These are phyloP conservation scores for Ustilago crameri DNA, from an alignment of 1,284 basidiomycete species.

Conservation along the genomic window DNA sequence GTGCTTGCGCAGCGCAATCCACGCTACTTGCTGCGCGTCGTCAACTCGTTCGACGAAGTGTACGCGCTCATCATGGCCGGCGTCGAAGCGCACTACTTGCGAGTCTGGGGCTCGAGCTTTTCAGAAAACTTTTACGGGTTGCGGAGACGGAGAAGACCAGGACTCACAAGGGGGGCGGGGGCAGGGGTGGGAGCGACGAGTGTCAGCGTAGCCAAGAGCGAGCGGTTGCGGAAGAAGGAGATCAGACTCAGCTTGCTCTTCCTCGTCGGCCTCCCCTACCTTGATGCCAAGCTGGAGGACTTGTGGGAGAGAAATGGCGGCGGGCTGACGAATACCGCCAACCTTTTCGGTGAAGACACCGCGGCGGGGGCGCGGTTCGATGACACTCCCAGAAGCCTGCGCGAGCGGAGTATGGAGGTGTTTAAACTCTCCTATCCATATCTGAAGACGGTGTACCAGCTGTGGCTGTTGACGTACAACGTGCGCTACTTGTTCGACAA, in stretches of 20 bases:
- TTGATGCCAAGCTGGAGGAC: conserved; percentile 87
- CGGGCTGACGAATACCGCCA: conserved; percentile 73
- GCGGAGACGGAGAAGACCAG: conserved; percentile 79
- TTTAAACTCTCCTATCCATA: conserved; percentile 77
- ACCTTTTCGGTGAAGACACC: conserved; percentile 71
- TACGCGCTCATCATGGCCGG: conserved; percentile 88
- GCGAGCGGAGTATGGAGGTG: conserved; percentile 4
- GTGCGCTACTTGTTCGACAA: conserved; percentile 89
- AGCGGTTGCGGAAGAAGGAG: conserved; percentile 45
- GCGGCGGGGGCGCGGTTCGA: not conserved
- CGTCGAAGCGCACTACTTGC: conserved; percentile 89
- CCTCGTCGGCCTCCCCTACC: conserved; percentile 87
- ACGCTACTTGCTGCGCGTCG: conserved; percentile 87
- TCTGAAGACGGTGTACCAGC: conserved; percentile 79
- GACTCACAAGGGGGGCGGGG: conserved; percentile 55
- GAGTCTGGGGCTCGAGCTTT: conserved; percentile 83
- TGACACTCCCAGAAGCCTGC: not conserved
- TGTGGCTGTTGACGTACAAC: conserved; percentile 82
- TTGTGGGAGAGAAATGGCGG: conserved; percentile 91
- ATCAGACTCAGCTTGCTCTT: conserved; percentile 39
- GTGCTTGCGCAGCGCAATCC: conserved; percentile 96
- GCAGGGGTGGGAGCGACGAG: conserved; percentile 18
- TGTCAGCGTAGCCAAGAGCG: conserved; percentile 17
- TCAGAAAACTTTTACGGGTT: conserved; percentile 93
- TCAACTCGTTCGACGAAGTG: conserved; percentile 95